phyloP scores from a whole-genome alignment of 495 filamentous ascomycete genomes.

The Penicillium bialowiezense region DNA sequence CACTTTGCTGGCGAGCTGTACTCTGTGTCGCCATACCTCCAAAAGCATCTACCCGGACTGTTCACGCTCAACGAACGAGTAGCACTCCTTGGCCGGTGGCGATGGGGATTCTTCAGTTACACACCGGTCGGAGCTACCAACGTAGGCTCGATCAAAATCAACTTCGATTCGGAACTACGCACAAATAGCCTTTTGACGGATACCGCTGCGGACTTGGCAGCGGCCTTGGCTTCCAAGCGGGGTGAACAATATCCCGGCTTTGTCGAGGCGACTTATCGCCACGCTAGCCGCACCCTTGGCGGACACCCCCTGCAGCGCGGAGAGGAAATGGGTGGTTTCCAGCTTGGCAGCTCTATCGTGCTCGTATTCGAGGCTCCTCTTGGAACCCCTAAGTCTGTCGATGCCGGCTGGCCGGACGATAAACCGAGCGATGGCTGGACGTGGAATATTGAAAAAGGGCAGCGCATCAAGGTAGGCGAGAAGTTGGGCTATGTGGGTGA shows the following conservation, averaged over 20 bases:
- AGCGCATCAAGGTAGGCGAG: conserved; percentile 84
- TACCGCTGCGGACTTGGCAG: conserved; percentile 79
- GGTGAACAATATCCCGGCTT: conserved; percentile 84
- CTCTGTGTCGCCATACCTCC: conserved; percentile 90
- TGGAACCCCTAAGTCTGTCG: conserved; percentile 58
- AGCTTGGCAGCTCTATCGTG: conserved; percentile 92
- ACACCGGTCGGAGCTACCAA: conserved; percentile 98
- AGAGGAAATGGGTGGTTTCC: conserved; percentile 98
- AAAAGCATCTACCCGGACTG: conserved; percentile 83
- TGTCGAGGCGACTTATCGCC: conserved; percentile 83
- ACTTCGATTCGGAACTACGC: conserved; percentile 92
- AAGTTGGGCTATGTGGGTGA: conserved; percentile 65
- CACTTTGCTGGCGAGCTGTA: conserved; percentile 98
- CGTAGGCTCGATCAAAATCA: conserved; percentile 93
- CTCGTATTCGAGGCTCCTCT: conserved; percentile 94
- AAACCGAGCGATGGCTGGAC: conserved; percentile 66
- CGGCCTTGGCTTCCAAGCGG: conserved; percentile 67
- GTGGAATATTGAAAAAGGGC: conserved; percentile 81
- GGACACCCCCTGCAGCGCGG: conserved; percentile 82
- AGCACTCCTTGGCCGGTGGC: conserved; percentile 89
- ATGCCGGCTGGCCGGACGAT: conserved; percentile 59
- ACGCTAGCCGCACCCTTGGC: conserved; percentile 70
- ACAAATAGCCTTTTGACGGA: conserved; percentile 91
- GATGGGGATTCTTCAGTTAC: conserved; percentile 95
- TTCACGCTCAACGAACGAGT: conserved; percentile 98